Evolutionary conservation across 2,329 filamentous ascomycete species (phyloP).

Genomic region (Exutisphaerella laricina): DNA sequence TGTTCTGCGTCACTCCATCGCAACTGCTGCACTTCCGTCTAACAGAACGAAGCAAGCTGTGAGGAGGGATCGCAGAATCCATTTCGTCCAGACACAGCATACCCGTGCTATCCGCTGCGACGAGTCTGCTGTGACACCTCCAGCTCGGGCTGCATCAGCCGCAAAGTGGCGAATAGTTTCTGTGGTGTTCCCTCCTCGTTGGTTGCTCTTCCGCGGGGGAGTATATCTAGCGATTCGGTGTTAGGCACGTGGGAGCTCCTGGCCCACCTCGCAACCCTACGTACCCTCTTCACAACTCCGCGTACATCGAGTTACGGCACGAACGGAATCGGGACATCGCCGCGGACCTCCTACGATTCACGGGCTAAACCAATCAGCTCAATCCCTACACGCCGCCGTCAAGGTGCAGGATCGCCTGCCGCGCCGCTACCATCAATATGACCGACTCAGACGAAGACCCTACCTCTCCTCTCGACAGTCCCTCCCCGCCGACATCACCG

Average conservation of each 20-base stretch:
- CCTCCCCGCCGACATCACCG: conserved; percentile 27
- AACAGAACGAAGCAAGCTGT: too few relatives aligned
- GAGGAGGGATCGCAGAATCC: too few relatives aligned
- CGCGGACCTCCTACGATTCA: not conserved
- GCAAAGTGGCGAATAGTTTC: too few relatives aligned
- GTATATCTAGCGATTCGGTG: not conserved
- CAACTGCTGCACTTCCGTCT: too few relatives aligned
- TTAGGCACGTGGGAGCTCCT: not conserved
- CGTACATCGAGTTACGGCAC: not conserved
- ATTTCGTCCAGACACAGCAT: too few relatives aligned
- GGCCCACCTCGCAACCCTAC: not conserved
- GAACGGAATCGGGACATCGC: not conserved
- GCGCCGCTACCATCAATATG: conserved; percentile 10
- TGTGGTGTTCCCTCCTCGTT: too few relatives aligned
- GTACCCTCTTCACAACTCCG: not conserved
- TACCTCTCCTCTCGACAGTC: conserved; percentile 16
- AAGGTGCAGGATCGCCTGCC: not conserved
- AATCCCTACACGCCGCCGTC: not conserved
- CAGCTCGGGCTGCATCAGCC: too few relatives aligned
- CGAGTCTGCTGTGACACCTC: not conserved
- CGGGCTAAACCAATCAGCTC: not conserved
- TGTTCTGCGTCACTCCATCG: not conserved
- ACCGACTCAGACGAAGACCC: conserved; percentile 12
- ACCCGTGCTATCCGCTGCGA: not conserved
- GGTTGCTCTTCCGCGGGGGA: not conserved